A percentile compares a stretch with the other conserved stretches of the same genome.
Evolutionary conservation across 2,329 filamentous ascomycete species (phyloP).

Genomic region (Tolypocladium cylindrosporum): DNA sequence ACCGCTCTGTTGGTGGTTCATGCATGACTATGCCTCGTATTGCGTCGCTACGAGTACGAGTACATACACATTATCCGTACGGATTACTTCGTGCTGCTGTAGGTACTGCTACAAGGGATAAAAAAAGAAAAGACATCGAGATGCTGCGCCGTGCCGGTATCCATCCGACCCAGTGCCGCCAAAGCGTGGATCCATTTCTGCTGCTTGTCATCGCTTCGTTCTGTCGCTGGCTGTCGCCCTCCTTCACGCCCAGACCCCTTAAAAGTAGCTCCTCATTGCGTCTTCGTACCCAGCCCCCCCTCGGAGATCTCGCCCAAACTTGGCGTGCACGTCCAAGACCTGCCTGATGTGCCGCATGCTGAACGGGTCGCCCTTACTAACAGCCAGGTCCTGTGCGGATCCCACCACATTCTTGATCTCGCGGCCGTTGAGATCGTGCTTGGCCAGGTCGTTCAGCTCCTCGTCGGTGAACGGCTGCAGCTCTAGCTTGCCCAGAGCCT

Average conservation of each 20-base stretch:
- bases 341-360: conserved; percentile 71
- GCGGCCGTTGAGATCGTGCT: conserved; percentile 51
- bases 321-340: conserved; percentile 75
- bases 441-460: conserved; percentile 57
- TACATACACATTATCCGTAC: background rate
- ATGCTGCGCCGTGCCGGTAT: background rate
- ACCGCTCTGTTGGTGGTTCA: background rate
- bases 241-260: conserved; percentile 2
- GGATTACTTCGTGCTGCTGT: background rate
- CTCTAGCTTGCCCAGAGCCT: conserved; percentile 50
- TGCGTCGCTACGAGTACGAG: too few species aligned
- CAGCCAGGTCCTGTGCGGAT: conserved; percentile 72
- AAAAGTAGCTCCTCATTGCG: conserved; percentile 74
- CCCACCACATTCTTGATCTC: conserved; percentile 85
- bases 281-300: conserved; percentile 73
- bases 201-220: background rate
- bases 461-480: conserved; percentile 53
- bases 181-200: background rate
- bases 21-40: background rate
- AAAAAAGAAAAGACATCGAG: background rate
- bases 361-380: conserved; percentile 61
- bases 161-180: background rate
- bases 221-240: background rate
- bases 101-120: background rate
- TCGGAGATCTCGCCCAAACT: conserved; percentile 74